Conservation (phyloP, 116 monocot species). For the Phalaenopsis hybrid region DNA sequence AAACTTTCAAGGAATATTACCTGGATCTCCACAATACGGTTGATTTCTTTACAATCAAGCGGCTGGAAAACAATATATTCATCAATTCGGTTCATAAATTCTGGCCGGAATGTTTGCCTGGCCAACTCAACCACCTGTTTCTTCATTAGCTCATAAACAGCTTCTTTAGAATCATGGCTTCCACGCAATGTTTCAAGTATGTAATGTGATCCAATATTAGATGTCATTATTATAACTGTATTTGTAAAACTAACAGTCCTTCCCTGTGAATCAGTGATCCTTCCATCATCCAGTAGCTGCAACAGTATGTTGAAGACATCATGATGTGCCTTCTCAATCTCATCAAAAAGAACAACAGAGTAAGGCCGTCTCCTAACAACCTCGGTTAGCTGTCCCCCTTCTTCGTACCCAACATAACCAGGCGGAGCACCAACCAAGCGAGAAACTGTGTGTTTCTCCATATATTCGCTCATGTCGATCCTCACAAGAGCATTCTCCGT, state of each 20-base stretch:
- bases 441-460: conserved; percentile 92
- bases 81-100: conserved; percentile 79
- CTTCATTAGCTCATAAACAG: conserved; percentile 80
- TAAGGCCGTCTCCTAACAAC: conserved; percentile 72
- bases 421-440: conserved; percentile 84
- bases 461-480: conserved; percentile 94
- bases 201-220: conserved; percentile 79
- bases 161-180: conserved; percentile 58
- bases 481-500: conserved; percentile 82
- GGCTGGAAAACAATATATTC: conserved; percentile 89
- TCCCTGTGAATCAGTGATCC: conserved; percentile 88
- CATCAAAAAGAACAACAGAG: conserved; percentile 86
- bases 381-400: conserved; percentile 91
- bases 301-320: conserved; percentile 90
- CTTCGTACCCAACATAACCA: conserved; percentile 90
- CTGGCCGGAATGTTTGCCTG: conserved; percentile 68
- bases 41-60: conserved; percentile 61
- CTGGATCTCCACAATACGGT: conserved; percentile 76
- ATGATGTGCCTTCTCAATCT: conserved; percentile 90
- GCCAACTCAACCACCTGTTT: conserved; percentile 66
- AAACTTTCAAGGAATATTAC: conserved; percentile 17
- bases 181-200: conserved; percentile 69
- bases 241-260: conserved; percentile 84
- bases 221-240: conserved; percentile 84
- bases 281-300: conserved; percentile 88